A percentile compares a stretch with the other conserved stretches of the same genome.
These are phyloP conservation scores for Apostasia shenzhenica DNA, from an alignment of 106 monocot species.

Conservation along the genomic window DNA sequence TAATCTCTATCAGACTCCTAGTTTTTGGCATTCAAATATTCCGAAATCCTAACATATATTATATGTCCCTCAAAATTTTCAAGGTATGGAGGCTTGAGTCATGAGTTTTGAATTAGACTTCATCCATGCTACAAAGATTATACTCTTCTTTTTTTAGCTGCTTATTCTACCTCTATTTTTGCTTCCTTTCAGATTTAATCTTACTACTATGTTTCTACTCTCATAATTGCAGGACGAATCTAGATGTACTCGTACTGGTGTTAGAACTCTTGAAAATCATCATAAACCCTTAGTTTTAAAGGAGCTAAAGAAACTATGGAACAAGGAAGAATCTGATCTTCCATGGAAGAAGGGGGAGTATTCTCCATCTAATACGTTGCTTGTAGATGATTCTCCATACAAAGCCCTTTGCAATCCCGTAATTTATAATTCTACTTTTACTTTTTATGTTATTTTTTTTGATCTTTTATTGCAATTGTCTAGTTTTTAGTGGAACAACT, in stretches of 20 bases:
- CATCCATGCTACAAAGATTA: too few species aligned
- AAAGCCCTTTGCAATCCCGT: conserved; percentile 96
- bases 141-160: too few species aligned
- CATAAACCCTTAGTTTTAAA: conserved; percentile 87
- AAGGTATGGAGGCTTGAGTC: too few species aligned
- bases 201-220: neutral
- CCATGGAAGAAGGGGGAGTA: conserved; percentile 78
- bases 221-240: conserved; percentile 48
- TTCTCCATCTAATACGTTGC: conserved; percentile 68
- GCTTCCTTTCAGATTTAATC: neutral
- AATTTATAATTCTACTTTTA: conserved; percentile 11
- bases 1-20: too few species aligned
- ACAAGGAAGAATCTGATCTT: conserved; percentile 52
- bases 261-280: conserved; percentile 41
- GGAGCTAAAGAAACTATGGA: conserved; percentile 76
- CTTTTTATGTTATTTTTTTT: conserved; percentile 1
- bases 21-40: too few species aligned
- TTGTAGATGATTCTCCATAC: conserved; percentile 97
- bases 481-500: neutral
- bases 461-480: neutral
- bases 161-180: too few species aligned
- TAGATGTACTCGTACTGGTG: conserved; percentile 76
- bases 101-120: too few species aligned
- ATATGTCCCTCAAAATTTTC: too few species aligned
- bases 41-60: too few species aligned